These are phyloP conservation scores for Golubevia sp. DNA, from an alignment of 1,284 basidiomycete genomes.

Conservation along the genomic window DNA sequence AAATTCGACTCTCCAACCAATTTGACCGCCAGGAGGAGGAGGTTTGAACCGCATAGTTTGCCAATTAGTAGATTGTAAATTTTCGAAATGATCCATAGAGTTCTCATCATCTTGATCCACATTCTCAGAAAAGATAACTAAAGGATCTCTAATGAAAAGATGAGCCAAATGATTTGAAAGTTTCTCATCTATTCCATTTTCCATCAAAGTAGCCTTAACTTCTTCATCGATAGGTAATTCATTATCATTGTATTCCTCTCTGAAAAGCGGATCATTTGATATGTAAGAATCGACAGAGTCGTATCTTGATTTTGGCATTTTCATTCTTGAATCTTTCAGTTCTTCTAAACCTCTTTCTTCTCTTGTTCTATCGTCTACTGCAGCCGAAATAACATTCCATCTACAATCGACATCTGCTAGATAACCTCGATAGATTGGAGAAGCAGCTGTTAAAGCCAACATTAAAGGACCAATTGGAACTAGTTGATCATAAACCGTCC, in stretches of 20 bases:
- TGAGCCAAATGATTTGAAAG: slow-evolving; percentile 92
- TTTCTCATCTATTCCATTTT: slow-evolving; percentile 79
- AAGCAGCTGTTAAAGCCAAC: slow-evolving; percentile 92
- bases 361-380: slow-evolving; percentile 93
- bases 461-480: slow-evolving; percentile 93
- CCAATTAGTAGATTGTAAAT: slow-evolving; percentile 99
- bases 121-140: slow-evolving; percentile 93
- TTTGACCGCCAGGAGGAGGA: slow-evolving; percentile 80
- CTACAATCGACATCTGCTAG: slow-evolving; percentile 95
- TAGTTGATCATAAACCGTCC: slow-evolving; percentile 89
- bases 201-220: slow-evolving; percentile 65
- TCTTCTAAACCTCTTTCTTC: slow-evolving; percentile 81
- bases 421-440: slow-evolving; percentile 90
- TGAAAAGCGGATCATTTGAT: slow-evolving; percentile 81
- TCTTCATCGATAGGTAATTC: slow-evolving; percentile 77
- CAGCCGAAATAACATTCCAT: slow-evolving; percentile 97
- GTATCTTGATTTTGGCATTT: slow-evolving; percentile 94
- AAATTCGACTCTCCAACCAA: slow-evolving; percentile 99
- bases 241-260: slow-evolving; percentile 91
- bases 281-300: slow-evolving; percentile 95
- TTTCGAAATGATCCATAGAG: slow-evolving; percentile 97
- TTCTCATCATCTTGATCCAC: slow-evolving; percentile 85
- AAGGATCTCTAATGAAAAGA: slow-evolving; percentile 94
- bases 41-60: slow-evolving; percentile 99
- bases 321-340: slow-evolving; percentile 73